Evolutionary conservation across 805 yeast genomes (phyloP).

Genomic region (Ogataea henricii): DNA sequence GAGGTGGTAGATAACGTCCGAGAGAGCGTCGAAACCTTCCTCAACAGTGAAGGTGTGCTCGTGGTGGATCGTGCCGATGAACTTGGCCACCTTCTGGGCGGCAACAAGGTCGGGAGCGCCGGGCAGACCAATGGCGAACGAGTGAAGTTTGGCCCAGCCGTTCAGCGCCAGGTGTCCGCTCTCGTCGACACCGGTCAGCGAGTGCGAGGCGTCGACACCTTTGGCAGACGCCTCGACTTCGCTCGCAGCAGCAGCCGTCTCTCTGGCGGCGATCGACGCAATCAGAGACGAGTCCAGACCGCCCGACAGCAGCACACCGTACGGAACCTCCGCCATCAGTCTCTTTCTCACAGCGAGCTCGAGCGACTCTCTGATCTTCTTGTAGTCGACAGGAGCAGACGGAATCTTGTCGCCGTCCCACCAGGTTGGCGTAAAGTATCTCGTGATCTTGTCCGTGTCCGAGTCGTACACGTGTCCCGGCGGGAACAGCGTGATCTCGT

Average conservation of each 20-base stretch:
- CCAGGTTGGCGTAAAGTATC: conserved; percentile 94
- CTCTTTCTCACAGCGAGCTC: conserved; percentile 98
- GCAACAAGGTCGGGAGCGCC: conserved; percentile 98
- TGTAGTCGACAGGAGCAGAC: conserved; percentile 71
- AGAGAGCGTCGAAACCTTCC: conserved; percentile 94
- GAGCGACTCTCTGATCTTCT: conserved; percentile 70
- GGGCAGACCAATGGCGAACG: conserved; percentile 96
- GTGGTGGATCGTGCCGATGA: conserved; percentile 94
- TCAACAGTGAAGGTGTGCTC: conserved; percentile 96
- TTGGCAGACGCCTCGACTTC: conserved; percentile 43
- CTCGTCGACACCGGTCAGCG: conserved; percentile 91
- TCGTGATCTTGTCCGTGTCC: conserved; percentile 75
- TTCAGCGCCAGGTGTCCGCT: conserved; percentile 77
- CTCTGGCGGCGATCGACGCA: conserved; percentile 96
- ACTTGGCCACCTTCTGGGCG: conserved; percentile 94
- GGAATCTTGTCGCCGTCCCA: conserved; percentile 84
- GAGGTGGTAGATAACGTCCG: conserved; percentile 91
- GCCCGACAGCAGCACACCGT: conserved; percentile 96
- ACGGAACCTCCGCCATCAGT: conserved; percentile 99
- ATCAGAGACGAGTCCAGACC: conserved; percentile 96
- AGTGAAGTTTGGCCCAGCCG: conserved; percentile 82
- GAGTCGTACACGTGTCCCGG: conserved; percentile 98
- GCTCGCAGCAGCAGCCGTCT: conserved; percentile 76
- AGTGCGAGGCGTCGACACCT: conserved; percentile 63
- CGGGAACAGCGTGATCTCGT: conserved; percentile 89